Conservation (phyloP, 257 asterid species). For the Solanum appendiculatum region DNA sequence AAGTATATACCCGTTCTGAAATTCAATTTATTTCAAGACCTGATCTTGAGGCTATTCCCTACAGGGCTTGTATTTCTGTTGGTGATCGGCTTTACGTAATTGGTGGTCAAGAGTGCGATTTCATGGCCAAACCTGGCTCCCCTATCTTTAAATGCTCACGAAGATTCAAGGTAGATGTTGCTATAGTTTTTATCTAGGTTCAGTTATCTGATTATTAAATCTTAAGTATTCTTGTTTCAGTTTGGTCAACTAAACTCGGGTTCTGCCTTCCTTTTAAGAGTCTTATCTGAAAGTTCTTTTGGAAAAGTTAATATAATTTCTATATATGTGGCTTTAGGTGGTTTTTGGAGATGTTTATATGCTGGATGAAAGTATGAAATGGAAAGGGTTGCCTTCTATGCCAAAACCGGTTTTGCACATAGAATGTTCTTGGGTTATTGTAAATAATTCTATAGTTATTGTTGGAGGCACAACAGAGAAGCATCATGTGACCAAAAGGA, state of each 20-base stretch:
- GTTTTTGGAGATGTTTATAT: conserved; percentile 67
- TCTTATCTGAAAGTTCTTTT: background rate
- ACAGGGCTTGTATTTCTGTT: conserved; percentile 54
- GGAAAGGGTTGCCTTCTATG: conserved; percentile 48
- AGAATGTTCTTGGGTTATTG: conserved; percentile 63
- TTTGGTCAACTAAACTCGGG: too few species aligned
- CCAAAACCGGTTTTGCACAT: conserved; percentile 66
- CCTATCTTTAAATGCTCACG: conserved; percentile 72
- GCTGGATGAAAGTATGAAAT: conserved; percentile 46
- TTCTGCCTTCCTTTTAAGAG: too few species aligned
- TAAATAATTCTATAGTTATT: too few species aligned
- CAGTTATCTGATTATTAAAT: too few species aligned
- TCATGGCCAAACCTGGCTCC: conserved; percentile 71
- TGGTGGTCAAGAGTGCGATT: conserved; percentile 86
- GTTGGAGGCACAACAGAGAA: too few species aligned
- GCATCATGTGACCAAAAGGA: too few species aligned
- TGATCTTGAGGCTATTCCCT: background rate
- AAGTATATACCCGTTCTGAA: too few species aligned
- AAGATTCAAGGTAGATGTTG: conserved; percentile 53
- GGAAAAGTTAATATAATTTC: background rate
- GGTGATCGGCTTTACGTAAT: conserved; percentile 51
- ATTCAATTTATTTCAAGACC: too few species aligned
- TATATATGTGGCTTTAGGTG: conserved; percentile 21
- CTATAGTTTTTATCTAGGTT: too few species aligned
- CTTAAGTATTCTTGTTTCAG: too few species aligned